These are phyloP conservation scores for Oryza meridionalis DNA, from an alignment of 176 grass and related monocot species.

Conservation along the genomic window DNA sequence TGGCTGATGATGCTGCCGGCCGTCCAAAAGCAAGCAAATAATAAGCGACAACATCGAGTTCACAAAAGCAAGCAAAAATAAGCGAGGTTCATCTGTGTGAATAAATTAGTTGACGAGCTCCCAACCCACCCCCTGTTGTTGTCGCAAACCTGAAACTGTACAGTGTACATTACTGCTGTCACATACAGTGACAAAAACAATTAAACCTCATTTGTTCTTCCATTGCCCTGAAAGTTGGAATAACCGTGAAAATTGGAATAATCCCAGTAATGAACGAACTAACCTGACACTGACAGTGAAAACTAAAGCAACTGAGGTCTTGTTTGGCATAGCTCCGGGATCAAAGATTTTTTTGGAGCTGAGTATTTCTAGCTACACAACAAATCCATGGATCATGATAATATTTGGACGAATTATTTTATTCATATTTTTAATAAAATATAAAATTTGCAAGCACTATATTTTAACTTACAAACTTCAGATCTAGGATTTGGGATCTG, in stretches of 20 bases:
- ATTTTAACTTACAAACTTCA: no score
- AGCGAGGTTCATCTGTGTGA: background rate
- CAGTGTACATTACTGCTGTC: background rate
- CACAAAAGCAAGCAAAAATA: slow-evolving; percentile 15
- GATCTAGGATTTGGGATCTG: no score
- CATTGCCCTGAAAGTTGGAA: background rate
- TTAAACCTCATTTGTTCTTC: no score
- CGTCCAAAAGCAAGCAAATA: background rate
- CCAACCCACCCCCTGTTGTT: background rate
- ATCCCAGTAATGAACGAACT: no score
- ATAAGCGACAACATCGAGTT: background rate
- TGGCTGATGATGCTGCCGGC: background rate
- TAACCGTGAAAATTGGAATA: background rate
- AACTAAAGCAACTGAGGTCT: background rate
- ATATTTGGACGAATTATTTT: no score
- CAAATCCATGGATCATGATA: no score
- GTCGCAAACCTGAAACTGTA: background rate
- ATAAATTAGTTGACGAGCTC: slow-evolving; percentile 1
- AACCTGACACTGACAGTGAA: background rate
- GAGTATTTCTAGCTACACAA: no score
- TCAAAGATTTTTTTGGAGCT: no score
- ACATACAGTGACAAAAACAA: background rate
- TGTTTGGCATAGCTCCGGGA: no score
- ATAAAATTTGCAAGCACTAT: no score
- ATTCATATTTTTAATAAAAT: no score